Percentiles rank a stretch among this genome's conserved stretches.
These are phyloP conservation scores for Cotoneaster glaucophyllus DNA, from an alignment of 306 rosid genomes.

Conservation along the genomic window DNA sequence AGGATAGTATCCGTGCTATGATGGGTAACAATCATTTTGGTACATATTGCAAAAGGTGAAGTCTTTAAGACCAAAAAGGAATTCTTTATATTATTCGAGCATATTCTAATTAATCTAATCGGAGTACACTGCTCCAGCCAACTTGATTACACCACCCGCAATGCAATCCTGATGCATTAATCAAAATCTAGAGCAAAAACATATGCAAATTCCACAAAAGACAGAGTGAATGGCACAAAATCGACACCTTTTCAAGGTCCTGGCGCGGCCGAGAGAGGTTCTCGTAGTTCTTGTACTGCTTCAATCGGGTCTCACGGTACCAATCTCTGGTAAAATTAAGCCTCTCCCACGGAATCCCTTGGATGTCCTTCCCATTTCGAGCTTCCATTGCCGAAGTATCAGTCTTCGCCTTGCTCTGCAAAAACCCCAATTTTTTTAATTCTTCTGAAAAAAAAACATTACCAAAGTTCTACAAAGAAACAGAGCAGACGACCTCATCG, in stretches of 20 bases:
- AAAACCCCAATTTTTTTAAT: neutral
- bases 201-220: neutral
- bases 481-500: conserved; percentile 23
- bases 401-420: conserved; percentile 50
- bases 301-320: conserved; percentile 71
- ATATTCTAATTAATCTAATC: no score
- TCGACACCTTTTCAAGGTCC: conserved; percentile 48
- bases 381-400: conserved; percentile 82
- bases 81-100: neutral
- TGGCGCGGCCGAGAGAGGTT: conserved; percentile 47
- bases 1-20: neutral
- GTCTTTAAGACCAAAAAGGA: neutral
- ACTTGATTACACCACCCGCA: no score
- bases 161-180: no score
- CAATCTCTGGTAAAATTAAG: conserved; percentile 60
- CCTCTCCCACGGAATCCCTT: conserved; percentile 95
- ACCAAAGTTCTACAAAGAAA: no score
- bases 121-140: no score
- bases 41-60: neutral
- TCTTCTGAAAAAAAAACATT: neutral
- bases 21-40: neutral
- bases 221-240: neutral
- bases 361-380: conserved; percentile 80
- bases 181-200: neutral
- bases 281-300: conserved; percentile 78